A percentile compares a stretch with the other conserved stretches of the same genome.
Evolutionary conservation across 805 yeast genomes (phyloP).

Genomic region (Saccharomyces jurei): DNA sequence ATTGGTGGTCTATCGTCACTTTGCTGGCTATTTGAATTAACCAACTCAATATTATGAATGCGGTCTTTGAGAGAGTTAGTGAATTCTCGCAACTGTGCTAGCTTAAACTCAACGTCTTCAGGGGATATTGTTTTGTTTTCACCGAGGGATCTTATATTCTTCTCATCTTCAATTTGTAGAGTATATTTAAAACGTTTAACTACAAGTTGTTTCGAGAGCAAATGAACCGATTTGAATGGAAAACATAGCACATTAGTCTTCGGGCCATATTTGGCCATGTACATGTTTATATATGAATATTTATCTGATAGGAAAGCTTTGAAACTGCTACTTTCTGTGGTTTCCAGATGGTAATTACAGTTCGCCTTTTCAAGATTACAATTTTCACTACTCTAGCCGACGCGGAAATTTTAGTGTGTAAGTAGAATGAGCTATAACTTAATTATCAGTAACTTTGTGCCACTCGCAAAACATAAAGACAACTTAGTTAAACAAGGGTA

Average conservation of each 20-base stretch:
- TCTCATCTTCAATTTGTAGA: neutral
- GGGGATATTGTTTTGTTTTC: constrained; percentile 1
- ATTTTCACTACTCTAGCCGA: neutral
- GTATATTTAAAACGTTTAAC: neutral
- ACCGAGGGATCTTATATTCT: constrained; percentile 1
- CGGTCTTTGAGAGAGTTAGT: constrained; percentile 17
- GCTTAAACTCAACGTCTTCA: constrained; percentile 20
- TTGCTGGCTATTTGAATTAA: neutral
- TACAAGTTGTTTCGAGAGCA: neutral
- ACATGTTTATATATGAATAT: neutral
- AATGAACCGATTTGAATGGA: neutral
- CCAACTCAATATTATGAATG: neutral
- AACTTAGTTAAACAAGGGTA: neutral
- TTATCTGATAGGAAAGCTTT: neutral
- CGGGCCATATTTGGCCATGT: neutral
- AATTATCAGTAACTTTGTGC: neutral
- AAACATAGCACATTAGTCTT: neutral
- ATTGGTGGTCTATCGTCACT: constrained; percentile 6
- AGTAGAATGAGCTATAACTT: neutral
- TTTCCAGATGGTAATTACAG: neutral
- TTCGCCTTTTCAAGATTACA: neutral
- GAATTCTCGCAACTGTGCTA: constrained; percentile 24
- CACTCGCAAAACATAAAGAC: neutral
- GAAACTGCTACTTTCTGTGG: neutral
- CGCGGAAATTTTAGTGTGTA: neutral